These are phyloP conservation scores for Diaporthe citri DNA, from an alignment of 2,329 filamentous ascomycete genomes.

Conservation along the genomic window DNA sequence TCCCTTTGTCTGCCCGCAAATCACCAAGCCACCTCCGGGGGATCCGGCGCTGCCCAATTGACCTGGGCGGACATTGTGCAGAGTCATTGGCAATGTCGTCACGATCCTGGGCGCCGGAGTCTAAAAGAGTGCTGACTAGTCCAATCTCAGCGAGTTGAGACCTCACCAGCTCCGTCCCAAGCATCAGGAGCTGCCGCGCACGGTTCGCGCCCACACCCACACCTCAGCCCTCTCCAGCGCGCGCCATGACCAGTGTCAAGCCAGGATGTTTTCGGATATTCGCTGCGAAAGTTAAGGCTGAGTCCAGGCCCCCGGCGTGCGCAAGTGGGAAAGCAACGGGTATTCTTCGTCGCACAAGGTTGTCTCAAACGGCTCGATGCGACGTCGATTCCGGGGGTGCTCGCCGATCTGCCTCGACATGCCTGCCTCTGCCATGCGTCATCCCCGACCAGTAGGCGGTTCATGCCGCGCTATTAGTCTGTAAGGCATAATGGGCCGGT, in stretches of 20 bases:
- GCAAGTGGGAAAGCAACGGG: conserved; percentile 17
- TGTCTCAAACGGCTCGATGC: conserved; percentile 25
- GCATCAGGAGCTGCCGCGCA: conserved; percentile 16
- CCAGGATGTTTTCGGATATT: conserved; percentile 25
- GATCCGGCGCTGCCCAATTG: not conserved
- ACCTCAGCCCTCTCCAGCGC: conserved; percentile 8
- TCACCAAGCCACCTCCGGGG: not conserved
- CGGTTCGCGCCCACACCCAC: conserved; percentile 20
- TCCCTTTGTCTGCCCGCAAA: conserved; percentile 2
- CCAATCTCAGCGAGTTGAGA: conserved; percentile 28
- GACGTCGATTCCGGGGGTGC: conserved; percentile 8
- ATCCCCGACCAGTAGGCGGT: conserved; percentile 26
- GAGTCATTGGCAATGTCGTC: conserved; percentile 22
- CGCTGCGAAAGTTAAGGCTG: conserved; percentile 10
- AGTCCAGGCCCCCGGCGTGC: not conserved
- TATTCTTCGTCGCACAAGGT: conserved; percentile 5
- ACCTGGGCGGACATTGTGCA: not conserved
- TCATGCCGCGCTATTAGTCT: conserved; percentile 26
- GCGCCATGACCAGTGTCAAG: conserved; percentile 11
- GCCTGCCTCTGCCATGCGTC: conserved; percentile 24
- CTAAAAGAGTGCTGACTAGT: conserved; percentile 23
- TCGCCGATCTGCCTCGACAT: conserved; percentile 27
- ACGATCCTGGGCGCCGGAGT: conserved; percentile 15
- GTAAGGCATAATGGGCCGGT: conserved; percentile 2
- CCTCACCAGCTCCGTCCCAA: conserved; percentile 16